phyloP scores from a whole-genome alignment of 1,284 basidiomycete genomes.

The Apiotrichum akiyoshidainum region DNA sequence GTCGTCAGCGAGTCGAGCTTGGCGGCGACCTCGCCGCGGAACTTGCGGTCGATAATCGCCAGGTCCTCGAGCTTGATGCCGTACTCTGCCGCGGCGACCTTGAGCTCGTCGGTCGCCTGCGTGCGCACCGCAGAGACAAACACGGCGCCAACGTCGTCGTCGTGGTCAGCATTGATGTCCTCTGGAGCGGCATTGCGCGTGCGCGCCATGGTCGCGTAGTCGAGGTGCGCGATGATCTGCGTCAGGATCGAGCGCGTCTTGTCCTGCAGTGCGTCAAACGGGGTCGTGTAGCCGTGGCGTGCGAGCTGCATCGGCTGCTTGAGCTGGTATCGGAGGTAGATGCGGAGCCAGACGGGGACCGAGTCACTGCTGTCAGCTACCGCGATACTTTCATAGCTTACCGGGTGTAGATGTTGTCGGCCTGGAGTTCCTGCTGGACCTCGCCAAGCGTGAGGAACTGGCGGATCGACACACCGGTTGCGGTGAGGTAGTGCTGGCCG shows the following conservation, averaged over 20 bases:
- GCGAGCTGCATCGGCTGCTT: conserved; percentile 13
- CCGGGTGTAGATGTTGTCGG: conserved; percentile 19
- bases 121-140: conserved; percentile 18
- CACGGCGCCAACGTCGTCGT: conserved; percentile 14
- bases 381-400: not conserved
- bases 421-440: conserved; percentile 20
- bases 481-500: conserved; percentile 20
- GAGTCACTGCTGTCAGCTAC: conserved; percentile 5
- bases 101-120: conserved; percentile 21
- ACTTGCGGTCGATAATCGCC: conserved; percentile 19
- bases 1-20: conserved; percentile 18
- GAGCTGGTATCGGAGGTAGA: conserved; percentile 21
- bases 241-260: conserved; percentile 21
- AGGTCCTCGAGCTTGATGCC: conserved; percentile 21
- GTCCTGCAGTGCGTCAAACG: conserved; percentile 23
- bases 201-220: conserved; percentile 16
- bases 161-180: not conserved
- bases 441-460: conserved; percentile 16
- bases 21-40: conserved; percentile 18
- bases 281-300: conserved; percentile 16
- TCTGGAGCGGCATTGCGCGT: conserved; percentile 17
- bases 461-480: conserved; percentile 10
- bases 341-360: conserved; percentile 20
- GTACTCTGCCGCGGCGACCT: conserved; percentile 17
- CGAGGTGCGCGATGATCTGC: conserved; percentile 18